These are phyloP conservation scores for Kodamaea kaohsiungensis DNA, from an alignment of 805 yeast genomes.

Conservation along the genomic window DNA sequence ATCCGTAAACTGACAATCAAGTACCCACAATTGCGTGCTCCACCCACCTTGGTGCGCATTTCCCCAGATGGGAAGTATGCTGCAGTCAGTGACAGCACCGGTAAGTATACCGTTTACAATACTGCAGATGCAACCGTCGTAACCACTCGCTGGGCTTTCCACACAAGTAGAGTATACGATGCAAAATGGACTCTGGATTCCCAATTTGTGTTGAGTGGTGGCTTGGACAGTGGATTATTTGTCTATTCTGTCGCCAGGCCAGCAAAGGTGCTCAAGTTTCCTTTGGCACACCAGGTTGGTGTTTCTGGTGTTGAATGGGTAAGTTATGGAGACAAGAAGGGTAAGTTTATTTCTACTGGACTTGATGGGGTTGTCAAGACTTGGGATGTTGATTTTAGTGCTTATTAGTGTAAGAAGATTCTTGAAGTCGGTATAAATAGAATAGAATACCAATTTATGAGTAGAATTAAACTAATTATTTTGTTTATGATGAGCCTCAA, in stretches of 20 bases:
- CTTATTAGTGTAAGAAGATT: background rate
- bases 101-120: constrained; percentile 79
- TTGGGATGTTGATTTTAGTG: constrained; percentile 54
- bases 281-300: constrained; percentile 89
- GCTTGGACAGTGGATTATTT: constrained; percentile 79
- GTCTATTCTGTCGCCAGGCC: constrained; percentile 81
- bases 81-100: constrained; percentile 86
- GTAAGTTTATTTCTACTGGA: constrained; percentile 67
- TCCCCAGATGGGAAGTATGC: constrained; percentile 68
- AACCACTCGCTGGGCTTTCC: constrained; percentile 95
- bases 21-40: constrained; percentile 53
- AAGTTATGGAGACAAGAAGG: constrained; percentile 31
- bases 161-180: constrained; percentile 75
- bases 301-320: constrained; percentile 75
- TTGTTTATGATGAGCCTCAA: no score
- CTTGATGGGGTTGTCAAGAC: constrained; percentile 76
- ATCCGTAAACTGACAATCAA: constrained; percentile 50
- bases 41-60: constrained; percentile 61
- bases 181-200: constrained; percentile 81
- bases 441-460: background rate
- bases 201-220: constrained; percentile 72
- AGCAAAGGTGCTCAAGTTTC: constrained; percentile 66
- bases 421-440: background rate
- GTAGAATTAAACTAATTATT: no score
- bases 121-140: constrained; percentile 53